Conservation (phyloP, 2,329 filamentous ascomycete species). For the Hymenoscyphus fructigenus region DNA sequence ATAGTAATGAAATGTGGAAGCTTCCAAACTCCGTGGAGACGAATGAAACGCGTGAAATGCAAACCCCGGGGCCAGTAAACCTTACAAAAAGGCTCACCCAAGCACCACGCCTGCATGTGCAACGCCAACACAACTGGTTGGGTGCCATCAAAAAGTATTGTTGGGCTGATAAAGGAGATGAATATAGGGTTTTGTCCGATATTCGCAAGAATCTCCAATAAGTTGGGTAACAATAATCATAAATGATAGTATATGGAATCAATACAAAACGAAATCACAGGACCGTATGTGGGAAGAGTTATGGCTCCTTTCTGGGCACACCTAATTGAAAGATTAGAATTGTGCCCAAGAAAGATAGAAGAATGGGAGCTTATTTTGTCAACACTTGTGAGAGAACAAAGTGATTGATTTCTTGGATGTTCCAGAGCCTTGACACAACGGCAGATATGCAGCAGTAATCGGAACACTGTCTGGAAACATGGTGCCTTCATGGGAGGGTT, state of each 20-base stretch:
- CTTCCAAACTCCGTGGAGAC: background rate
- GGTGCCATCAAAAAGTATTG: background rate
- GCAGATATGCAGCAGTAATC: background rate
- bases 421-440: background rate
- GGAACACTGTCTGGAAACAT: background rate
- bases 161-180: background rate
- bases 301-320: background rate
- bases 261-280: background rate
- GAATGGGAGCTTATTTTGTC: background rate
- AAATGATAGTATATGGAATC: background rate
- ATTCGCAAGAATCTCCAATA: background rate
- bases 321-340: background rate
- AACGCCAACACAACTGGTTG: background rate
- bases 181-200: background rate
- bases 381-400: background rate
- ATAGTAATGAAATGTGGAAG: background rate
- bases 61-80: background rate
- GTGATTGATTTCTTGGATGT: background rate
- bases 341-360: background rate
- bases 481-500: background rate
- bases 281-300: background rate
- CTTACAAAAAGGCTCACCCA: background rate
- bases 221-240: background rate
- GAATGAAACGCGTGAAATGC: background rate
- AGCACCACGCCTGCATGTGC: slow-evolving; percentile 2